Evolutionary conservation across 345 rosid species (phyloP), one percentile per base, ranked within the genome.

Genomic region (Eucalyptus paniculata): DNA sequence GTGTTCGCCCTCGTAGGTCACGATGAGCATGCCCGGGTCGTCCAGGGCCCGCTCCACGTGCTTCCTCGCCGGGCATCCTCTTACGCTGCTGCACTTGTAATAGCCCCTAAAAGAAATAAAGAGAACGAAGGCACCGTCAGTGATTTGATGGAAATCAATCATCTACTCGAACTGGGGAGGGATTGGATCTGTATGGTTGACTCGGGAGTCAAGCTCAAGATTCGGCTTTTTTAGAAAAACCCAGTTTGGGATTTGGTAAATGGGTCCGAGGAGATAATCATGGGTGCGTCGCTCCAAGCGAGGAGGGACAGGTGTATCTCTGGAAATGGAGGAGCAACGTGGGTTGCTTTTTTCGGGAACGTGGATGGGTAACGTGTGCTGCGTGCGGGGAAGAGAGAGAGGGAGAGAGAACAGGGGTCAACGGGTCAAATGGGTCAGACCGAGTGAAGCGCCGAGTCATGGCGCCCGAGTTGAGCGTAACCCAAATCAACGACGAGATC

Each of bases 41-140:
- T 96, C 99, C 1, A 90, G 88, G 21, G 97, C 98, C 82, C 99
- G 93, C 92, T 97, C 99, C 90, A 97, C 99, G 87, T 96, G 99
- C 92, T 97, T 97, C 82, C 99, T 94, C 60, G 99, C 99, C 40
- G 99, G 98, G 44, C 99, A 97, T 4, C 97, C 98, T 90, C 97
- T 93, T 30, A 96, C 91, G 90, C 97, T 96, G 90, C 99, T 97
- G 91, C 99, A 97, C 88, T 95, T 97, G 94, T 97, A 97, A 92
- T 97, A 97, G 15, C 99, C 99, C 92, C 99, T 97, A 92, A 30
- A 28, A 10, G 88, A 37, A 44, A 58, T 21, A 40, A 87, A 40
- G 40, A 32, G 60, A 24, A 11, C 34, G 86, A 81, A 7, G 19
- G 17, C 18, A 69, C 24, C 50, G 53, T 50, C 42, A 85, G 81